Conservation (phyloP, 169 alveolate species). For the Eimeria nieschulzi region DNA sequence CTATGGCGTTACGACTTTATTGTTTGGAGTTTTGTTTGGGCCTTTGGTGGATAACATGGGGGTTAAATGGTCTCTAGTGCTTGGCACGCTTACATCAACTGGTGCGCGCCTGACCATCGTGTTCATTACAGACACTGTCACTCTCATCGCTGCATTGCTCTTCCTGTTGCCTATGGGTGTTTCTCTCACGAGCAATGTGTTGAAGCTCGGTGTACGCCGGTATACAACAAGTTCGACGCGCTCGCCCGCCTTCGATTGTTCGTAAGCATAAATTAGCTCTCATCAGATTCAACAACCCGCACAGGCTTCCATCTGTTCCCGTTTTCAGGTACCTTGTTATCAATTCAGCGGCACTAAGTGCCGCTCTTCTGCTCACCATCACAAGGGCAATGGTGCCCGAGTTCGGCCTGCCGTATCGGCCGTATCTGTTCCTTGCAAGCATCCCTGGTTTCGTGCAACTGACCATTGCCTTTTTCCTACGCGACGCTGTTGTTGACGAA, state of each 20-base stretch:
- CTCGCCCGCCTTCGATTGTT: conserved; percentile 59
- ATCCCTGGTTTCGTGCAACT: conserved; percentile 22
- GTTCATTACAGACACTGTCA: conserved; percentile 45
- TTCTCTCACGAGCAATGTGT: conserved; percentile 44
- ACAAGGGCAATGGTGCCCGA: conserved; percentile 25
- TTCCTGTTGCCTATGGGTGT: conserved; percentile 58
- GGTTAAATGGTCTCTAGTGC: conserved; percentile 32
- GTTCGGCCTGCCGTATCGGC: conserved; percentile 51
- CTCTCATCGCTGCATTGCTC: conserved; percentile 9
- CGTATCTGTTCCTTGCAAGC: conserved; percentile 56
- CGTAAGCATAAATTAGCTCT: conserved; percentile 14
- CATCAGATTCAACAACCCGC: background rate
- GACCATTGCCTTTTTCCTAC: background rate
- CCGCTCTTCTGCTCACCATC: conserved; percentile 57
- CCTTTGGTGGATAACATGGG: conserved; percentile 55
- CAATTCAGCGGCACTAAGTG: conserved; percentile 62
- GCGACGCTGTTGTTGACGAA: conserved; percentile 32
- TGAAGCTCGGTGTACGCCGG: conserved; percentile 65
- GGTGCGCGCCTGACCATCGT: conserved; percentile 38
- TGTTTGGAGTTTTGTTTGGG: conserved; percentile 53
- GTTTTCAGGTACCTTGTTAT: conserved; percentile 41
- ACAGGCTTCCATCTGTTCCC: background rate
- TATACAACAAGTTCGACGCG: conserved; percentile 20
- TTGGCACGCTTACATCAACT: conserved; percentile 20
- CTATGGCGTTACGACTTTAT: conserved; percentile 34